phyloP scores from a whole-genome alignment of 441 rosid species.

The Syzygium malaccense region DNA sequence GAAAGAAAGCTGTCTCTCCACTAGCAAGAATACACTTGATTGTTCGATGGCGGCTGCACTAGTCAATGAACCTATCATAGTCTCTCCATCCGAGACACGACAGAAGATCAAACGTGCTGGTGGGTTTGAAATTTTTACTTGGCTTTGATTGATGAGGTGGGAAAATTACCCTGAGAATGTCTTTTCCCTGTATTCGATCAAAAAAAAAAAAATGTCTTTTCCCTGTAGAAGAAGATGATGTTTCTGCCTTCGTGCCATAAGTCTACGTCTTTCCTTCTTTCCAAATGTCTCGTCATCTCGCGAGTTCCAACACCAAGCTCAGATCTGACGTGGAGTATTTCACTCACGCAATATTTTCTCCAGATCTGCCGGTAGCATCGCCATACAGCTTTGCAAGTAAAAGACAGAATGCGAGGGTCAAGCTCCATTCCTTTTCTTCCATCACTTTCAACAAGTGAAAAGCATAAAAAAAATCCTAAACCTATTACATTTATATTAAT shows the following conservation, averaged over 20 bases:
- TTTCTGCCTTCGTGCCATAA: neutral
- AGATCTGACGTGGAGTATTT: no score
- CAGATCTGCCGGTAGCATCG: neutral
- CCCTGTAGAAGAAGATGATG: neutral
- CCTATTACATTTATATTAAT: no score
- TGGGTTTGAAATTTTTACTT: neutral
- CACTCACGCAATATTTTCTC: no score
- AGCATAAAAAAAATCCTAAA: no score
- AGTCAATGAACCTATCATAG: neutral
- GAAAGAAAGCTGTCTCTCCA: neutral
- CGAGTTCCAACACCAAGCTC: neutral
- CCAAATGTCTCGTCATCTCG: slow-evolving; percentile 17
- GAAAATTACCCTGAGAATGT: neutral
- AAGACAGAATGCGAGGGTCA: slow-evolving; percentile 33
- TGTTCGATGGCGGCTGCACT: neutral
- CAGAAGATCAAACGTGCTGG: neutral
- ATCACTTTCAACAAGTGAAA: slow-evolving; percentile 1
- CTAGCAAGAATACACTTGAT: neutral
- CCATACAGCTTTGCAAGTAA: slow-evolving; percentile 27
- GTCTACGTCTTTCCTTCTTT: neutral
- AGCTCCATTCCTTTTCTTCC: slow-evolving; percentile 45
- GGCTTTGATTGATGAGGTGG: neutral
- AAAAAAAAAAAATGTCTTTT: neutral
- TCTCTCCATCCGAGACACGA: neutral
- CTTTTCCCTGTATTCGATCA: neutral